A percentile compares a stretch with the other conserved stretches of the same genome.
Conservation (phyloP, 2,329 filamentous ascomycete species). For the Curvularia eragrostidis region DNA sequence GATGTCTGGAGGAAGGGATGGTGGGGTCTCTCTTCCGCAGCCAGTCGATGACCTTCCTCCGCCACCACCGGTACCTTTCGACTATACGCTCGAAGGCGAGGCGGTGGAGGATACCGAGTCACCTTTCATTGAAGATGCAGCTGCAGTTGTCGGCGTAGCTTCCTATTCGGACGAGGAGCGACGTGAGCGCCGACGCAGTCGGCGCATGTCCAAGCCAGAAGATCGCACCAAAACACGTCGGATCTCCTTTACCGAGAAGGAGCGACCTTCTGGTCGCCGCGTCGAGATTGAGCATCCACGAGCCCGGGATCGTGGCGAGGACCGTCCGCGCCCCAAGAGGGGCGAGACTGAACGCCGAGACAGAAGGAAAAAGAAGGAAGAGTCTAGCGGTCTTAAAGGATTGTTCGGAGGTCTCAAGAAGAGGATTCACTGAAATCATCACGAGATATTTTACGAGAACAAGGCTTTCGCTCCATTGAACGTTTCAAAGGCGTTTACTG, state of each 20-base stretch:
- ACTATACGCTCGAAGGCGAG: conserved; percentile 25
- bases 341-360: conserved; percentile 35
- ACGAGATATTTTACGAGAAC: neutral
- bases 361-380: conserved; percentile 40
- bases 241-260: conserved; percentile 41
- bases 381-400: conserved; percentile 38
- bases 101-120: conserved; percentile 18
- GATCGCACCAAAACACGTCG: conserved; percentile 42
- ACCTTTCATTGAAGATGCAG: conserved; percentile 35
- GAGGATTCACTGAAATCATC: conserved; percentile 22
- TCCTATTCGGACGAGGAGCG: conserved; percentile 41
- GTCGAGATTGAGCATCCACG: conserved; percentile 39
- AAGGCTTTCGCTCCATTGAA: neutral
- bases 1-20: conserved; percentile 38
- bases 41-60: conserved; percentile 28
- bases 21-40: conserved; percentile 28
- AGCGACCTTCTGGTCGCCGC: conserved; percentile 37
- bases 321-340: conserved; percentile 29
- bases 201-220: conserved; percentile 37
- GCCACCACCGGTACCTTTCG: conserved; percentile 30
- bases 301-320: conserved; percentile 34
- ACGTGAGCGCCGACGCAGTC: conserved; percentile 34
- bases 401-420: conserved; percentile 45
- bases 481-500: conserved; percentile 18
- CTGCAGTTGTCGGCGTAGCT: conserved; percentile 32